Evolutionary conservation across 1,284 basidiomycete genomes (phyloP), one percentile per base, ranked within the genome.

Genomic region (Austroboletus olivaceoglutinosus): DNA sequence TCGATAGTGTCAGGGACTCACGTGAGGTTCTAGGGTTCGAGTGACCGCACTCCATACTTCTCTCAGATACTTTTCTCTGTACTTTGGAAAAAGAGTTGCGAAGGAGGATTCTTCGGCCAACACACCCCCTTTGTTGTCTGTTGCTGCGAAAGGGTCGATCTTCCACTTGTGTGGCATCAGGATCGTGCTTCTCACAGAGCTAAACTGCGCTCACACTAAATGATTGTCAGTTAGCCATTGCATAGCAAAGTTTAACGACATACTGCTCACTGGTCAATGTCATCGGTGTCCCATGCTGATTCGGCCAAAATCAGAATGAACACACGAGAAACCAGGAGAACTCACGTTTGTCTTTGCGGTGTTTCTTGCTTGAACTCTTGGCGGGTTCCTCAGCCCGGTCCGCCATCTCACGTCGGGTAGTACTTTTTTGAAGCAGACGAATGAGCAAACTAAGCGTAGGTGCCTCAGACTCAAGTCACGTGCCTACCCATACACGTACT

Each of bases 11-110:
- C 4, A 2, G 34, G 19, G 31, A 67, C 76, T 57, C 63, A 91
- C 93, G 71, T 93, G 83, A 18, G 83, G 65, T 43, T 98, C 94
- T 40, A 99, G 73, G 6, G 91, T 83, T 46, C 82, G 81, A 0
- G 94, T 97, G n/a, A 98, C 91, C 10, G 89, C 86, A 57, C 88
- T 86, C 96, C 97, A 99, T 47, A 92, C 87, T 70, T 97, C 92
- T 48, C 93, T 83, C 44, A 99, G 75, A 66, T 99, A 98, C 60
- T 91, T 93, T 81, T 99, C 96, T 51, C 97, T 84, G 68, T 99
- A 99, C 73, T 98, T 99, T 27, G 97, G 97, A 71, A 99, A 99
- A 9, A 99, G 83, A 0, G 97, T 97, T 4, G 97, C 95, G 63
- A 99, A 99, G 0, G 91, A 95, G 9, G 92, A 95, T 74, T 99